A percentile compares a stretch with the other conserved stretches of the same genome.
Evolutionary conservation across 805 yeast species (phyloP).

Genomic region (Ogataea nakhonphanomensis): DNA sequence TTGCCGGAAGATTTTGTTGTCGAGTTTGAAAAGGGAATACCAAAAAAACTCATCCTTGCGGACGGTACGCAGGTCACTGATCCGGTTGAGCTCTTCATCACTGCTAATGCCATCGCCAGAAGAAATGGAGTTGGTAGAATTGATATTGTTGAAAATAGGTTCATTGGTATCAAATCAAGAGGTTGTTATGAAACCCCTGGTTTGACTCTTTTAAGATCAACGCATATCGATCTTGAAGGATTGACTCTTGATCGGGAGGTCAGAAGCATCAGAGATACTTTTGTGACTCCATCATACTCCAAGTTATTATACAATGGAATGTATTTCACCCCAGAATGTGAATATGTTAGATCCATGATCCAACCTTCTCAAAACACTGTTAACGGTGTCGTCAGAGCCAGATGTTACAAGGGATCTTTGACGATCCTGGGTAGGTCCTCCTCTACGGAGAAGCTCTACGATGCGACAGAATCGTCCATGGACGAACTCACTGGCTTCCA

Average conservation of each 20-base stretch:
- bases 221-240: conserved; percentile 97
- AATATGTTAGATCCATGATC: conserved; percentile 89
- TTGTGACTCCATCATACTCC: conserved; percentile 90
- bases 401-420: conserved; percentile 88
- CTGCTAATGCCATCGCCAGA: conserved; percentile 94
- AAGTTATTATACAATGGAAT: conserved; percentile 92
- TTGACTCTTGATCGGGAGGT: conserved; percentile 96
- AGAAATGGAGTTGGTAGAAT: conserved; percentile 99
- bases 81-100: conserved; percentile 87
- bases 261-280: conserved; percentile 92
- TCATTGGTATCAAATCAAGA: conserved; percentile 97
- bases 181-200: conserved; percentile 99
- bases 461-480: conserved; percentile 98
- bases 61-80: conserved; percentile 64
- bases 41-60: conserved; percentile 70
- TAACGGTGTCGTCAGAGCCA: conserved; percentile 93
- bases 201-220: conserved; percentile 85
- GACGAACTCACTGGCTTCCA: conserved; percentile 97
- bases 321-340: conserved; percentile 98
- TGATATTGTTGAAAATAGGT: conserved; percentile 98
- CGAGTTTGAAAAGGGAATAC: conserved; percentile 81
- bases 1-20: conserved; percentile 86
- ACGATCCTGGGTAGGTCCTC: conserved; percentile 90
- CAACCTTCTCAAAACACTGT: conserved; percentile 92
- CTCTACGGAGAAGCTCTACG: conserved; percentile 92